Evolutionary conservation across 768 basidiomycete genomes (phyloP).

Genomic region (Exidia glandulosa): DNA sequence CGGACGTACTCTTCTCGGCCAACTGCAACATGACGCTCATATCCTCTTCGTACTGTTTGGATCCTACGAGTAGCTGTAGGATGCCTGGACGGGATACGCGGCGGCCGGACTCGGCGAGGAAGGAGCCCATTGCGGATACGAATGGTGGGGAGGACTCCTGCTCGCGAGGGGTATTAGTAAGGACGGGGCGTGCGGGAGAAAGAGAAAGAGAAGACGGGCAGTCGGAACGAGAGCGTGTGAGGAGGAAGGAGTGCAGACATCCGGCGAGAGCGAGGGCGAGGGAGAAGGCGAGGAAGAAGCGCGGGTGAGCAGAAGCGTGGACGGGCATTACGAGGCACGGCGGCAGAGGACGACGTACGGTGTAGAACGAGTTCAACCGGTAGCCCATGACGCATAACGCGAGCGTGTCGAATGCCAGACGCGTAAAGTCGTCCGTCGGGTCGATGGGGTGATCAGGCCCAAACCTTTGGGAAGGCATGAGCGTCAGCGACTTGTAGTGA

Average conservation of each 20-base stretch:
- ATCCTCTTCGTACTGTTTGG: conserved; percentile 31
- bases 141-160: conserved; percentile 10
- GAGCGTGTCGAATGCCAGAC: conserved; percentile 37
- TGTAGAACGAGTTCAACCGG: conserved; percentile 35
- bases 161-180: background rate
- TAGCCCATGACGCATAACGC: conserved; percentile 35
- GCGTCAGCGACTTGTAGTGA: background rate
- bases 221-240: too few species aligned
- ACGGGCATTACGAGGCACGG: background rate
- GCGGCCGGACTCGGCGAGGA: conserved; percentile 26
- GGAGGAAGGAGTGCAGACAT: too few species aligned
- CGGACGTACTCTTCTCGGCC: conserved; percentile 26
- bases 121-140: conserved; percentile 17
- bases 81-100: conserved; percentile 26
- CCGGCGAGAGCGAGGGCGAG: too few species aligned
- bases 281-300: too few species aligned
- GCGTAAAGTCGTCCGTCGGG: conserved; percentile 36
- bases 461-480: conserved; percentile 19
- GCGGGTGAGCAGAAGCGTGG: too few species aligned
- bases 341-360: conserved; percentile 12
- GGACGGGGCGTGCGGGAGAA: too few species aligned
- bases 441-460: conserved; percentile 31
- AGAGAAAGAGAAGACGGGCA: too few species aligned
- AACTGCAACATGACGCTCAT: conserved; percentile 31
- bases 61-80: conserved; percentile 23